Conservation (phyloP, 768 basidiomycete species). For the Neoboletus magnificus region DNA sequence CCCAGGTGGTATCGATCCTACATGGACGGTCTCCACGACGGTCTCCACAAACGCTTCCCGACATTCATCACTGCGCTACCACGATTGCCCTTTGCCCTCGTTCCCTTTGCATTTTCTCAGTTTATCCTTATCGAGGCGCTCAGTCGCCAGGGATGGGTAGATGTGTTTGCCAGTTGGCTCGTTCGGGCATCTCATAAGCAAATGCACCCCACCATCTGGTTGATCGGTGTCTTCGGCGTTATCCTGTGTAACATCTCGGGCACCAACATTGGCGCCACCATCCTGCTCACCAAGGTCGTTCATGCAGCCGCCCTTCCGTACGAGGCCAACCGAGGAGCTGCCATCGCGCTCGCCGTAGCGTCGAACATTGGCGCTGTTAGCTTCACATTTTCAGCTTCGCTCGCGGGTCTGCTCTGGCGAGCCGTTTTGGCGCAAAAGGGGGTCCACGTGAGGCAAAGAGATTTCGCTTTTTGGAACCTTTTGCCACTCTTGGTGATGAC, state of each 20-base stretch:
- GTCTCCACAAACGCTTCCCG: slow-evolving; percentile 50
- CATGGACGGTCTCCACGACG: not conserved
- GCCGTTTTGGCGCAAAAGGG: slow-evolving; percentile 71
- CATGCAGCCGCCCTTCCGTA: slow-evolving; percentile 41
- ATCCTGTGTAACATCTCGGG: slow-evolving; percentile 79
- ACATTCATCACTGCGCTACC: slow-evolving; percentile 64
- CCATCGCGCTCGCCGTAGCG: slow-evolving; percentile 75
- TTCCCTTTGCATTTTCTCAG: slow-evolving; percentile 92
- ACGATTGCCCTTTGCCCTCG: slow-evolving; percentile 73
- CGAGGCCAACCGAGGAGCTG: slow-evolving; percentile 49
- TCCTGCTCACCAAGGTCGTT: slow-evolving; percentile 80
- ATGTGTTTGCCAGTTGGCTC: slow-evolving; percentile 73
- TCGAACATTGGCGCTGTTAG: slow-evolving; percentile 91
- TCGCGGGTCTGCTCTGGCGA: slow-evolving; percentile 86
- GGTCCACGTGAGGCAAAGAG: slow-evolving; percentile 52
- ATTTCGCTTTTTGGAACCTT: slow-evolving; percentile 73
- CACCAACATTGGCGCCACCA: slow-evolving; percentile 90
- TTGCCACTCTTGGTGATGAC: slow-evolving; percentile 66
- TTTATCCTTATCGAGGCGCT: slow-evolving; percentile 92
- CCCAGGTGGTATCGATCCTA: not conserved
- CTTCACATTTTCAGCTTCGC: slow-evolving; percentile 82
- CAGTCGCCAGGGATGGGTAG: slow-evolving; percentile 81
- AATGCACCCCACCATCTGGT: slow-evolving; percentile 53
- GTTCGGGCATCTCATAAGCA: slow-evolving; percentile 40
- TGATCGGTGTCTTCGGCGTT: slow-evolving; percentile 75